A percentile compares a stretch with the other conserved stretches of the same genome.
Conservation (phyloP, 148 eudicot species). For the Camellia japonica region DNA sequence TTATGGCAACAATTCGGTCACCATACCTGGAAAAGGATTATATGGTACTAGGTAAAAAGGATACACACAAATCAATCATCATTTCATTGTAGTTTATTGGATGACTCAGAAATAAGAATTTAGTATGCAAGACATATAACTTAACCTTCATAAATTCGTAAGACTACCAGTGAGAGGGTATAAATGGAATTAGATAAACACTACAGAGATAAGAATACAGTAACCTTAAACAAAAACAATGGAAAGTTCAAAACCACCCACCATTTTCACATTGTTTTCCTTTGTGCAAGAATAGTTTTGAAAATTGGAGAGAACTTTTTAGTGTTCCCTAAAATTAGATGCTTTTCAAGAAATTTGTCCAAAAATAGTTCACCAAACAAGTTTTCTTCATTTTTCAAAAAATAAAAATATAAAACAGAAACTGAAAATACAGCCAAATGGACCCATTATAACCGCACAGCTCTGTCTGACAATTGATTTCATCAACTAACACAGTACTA, state of each 20-base stretch:
- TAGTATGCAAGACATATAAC: slow-evolving; percentile 1
- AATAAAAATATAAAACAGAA: too few species aligned
- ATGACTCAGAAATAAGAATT: neutral
- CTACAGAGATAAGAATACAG: neutral
- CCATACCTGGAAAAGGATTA: slow-evolving; percentile 53
- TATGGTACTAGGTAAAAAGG: neutral
- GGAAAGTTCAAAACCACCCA: too few species aligned
- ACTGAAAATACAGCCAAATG: too few species aligned
- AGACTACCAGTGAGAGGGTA: neutral
- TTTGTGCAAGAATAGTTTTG: too few species aligned
- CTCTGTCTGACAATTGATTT: neutral
- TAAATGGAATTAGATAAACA: neutral
- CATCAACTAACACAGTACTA: neutral
- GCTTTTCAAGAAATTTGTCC: too few species aligned
- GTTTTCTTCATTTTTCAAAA: too few species aligned
- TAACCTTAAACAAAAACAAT: too few species aligned
- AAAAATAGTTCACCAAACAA: too few species aligned
- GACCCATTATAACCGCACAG: neutral
- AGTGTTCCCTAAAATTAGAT: too few species aligned
- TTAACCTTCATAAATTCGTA: neutral
- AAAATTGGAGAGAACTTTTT: too few species aligned
- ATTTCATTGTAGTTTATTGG: neutral
- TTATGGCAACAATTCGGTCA: slow-evolving; percentile 81
- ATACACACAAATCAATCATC: neutral
- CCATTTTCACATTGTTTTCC: too few species aligned